phyloP scores from a whole-genome alignment of 257 asterid species.

The Striga asiatica region DNA sequence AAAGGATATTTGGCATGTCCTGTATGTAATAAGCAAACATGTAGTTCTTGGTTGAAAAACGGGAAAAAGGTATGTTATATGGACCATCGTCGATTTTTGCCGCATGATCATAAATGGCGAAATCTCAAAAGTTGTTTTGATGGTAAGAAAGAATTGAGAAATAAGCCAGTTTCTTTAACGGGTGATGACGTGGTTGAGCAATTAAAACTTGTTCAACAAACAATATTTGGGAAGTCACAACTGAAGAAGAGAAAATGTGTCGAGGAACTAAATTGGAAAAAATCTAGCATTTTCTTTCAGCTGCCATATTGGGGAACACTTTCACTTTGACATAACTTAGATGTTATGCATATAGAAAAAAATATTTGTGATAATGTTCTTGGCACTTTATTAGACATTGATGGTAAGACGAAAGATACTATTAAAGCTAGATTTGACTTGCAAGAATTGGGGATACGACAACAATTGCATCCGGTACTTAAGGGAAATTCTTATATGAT shows the following conservation, averaged over 20 bases:
- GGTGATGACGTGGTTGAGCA: too few relatives aligned
- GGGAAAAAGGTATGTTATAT: too few relatives aligned
- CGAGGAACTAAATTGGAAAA: neutral
- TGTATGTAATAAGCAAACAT: too few relatives aligned
- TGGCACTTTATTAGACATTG: neutral
- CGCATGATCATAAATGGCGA: too few relatives aligned
- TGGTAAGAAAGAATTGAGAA: too few relatives aligned
- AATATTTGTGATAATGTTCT: neutral
- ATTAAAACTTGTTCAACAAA: too few relatives aligned
- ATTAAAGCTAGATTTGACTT: neutral
- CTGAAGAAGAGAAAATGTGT: neutral
- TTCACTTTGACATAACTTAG: neutral
- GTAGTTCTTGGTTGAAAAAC: too few relatives aligned
- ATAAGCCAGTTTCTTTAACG: too few relatives aligned
- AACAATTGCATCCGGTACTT: neutral
- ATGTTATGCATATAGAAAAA: neutral
- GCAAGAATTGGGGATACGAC: neutral
- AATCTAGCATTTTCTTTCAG: neutral
- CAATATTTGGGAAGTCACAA: too few relatives aligned
- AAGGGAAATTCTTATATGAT: neutral
- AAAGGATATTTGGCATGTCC: too few relatives aligned
- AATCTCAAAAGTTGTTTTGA: too few relatives aligned
- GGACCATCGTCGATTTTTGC: too few relatives aligned
- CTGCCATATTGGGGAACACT: neutral
- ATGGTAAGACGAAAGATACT: neutral